Evolutionary conservation across 2,329 filamentous ascomycete genomes (phyloP), one percentile per base, ranked within the genome.

Genomic region (Trichoderma aggressivum): DNA sequence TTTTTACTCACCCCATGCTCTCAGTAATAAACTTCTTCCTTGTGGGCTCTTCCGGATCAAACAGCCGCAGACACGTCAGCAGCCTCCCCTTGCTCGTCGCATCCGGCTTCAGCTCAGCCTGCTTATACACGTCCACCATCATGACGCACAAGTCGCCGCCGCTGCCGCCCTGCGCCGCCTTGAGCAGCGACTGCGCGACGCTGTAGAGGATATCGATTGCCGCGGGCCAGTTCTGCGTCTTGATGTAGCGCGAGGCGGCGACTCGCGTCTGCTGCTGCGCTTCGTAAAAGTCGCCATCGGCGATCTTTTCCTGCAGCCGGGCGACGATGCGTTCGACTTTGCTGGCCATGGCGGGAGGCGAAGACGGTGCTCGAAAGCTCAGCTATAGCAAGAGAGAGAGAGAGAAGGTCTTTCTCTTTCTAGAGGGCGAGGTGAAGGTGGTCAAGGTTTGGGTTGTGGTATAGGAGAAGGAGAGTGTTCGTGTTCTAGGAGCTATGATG

Each of bases 261-360:
- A 98, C 94, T 74, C 96, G 94, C 75, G 97, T 93, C 85, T 99
- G 96, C 82, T 99, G 96, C 84, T 98, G 95, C 71, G 96, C 96
- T 87, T 99, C 96, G 85, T 99, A 99, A 87, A 90, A 98, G 80
- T 96, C 91, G 78, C 94, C 95, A 82, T 97, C 94, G 75, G 89
- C 86, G 82, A 97, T 97, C 82, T 94, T 95, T 82, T 92, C 86
- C 83, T 95, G 92, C 80, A 98, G 90, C 30, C 88, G 86, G 71
- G 85, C 80, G 76, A 89, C 88, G 80, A 89, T 89, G 59, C 80
- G 79, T 56, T 82, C 80, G 75, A 82, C 81, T 74, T 82, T 82
- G 77, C 74, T 82, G 66, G 81, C 80, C 81, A 82, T 82, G 72
- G 50, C 75, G 71, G 63, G 36, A 43, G 47, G 50, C n/a, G 34